Evolutionary conservation across 176 grass and related monocot genomes (phyloP).

Genomic region (Sorghum bicolor): DNA sequence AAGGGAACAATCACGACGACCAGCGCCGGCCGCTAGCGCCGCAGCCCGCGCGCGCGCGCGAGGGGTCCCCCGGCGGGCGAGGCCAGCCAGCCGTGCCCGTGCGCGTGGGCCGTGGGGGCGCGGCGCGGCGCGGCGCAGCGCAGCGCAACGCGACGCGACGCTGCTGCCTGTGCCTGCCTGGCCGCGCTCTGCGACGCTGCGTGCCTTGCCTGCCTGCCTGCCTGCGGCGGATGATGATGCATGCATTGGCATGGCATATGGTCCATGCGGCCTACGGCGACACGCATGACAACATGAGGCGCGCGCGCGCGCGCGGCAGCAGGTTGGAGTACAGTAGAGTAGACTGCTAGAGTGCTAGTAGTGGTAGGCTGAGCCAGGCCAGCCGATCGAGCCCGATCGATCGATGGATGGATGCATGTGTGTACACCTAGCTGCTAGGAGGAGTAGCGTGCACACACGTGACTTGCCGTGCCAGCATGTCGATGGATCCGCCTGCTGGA

Average conservation of each 20-base stretch:
- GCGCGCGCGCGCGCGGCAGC: neutral
- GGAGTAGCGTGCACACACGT: constrained; percentile 6
- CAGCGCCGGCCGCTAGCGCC: neutral
- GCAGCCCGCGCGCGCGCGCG: neutral
- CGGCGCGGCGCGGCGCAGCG: neutral
- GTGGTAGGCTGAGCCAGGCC: neutral
- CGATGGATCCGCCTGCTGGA: neutral
- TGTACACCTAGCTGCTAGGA: neutral
- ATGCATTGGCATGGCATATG: neutral
- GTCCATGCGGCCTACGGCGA: neutral
- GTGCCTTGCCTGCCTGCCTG: neutral
- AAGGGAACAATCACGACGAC: constrained; percentile 7
- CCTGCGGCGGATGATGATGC: neutral
- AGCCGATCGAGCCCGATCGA: no score
- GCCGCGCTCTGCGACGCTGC: neutral
- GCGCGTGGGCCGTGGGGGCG: neutral
- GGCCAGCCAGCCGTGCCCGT: neutral
- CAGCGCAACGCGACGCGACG: neutral
- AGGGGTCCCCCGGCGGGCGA: neutral
- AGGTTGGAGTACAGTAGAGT: neutral
- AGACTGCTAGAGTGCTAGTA: neutral
- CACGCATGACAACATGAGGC: neutral
- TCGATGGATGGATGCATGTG: neutral
- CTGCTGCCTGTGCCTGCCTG: neutral
- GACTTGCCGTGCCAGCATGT: constrained; percentile 14